Evolutionary conservation across 331 rosid genomes (phyloP).

Genomic region (Prunus yedoensis): DNA sequence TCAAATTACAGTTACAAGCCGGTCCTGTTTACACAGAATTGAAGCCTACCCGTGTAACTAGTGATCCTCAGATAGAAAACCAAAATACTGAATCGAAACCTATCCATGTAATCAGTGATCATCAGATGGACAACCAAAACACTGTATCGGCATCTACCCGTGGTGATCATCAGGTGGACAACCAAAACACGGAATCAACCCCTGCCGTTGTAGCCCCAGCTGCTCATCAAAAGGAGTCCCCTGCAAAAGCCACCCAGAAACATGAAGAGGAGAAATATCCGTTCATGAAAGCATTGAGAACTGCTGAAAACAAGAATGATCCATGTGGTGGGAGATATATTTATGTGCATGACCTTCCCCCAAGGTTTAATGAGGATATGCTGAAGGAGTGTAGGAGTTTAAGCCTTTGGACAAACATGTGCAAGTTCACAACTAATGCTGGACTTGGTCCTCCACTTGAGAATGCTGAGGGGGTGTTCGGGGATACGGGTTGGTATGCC

Average conservation of each 20-base stretch:
- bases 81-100: not conserved
- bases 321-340: conserved; percentile 96
- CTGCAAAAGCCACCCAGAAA: not conserved
- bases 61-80: not conserved
- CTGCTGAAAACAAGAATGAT: conserved; percentile 78
- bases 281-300: conserved; percentile 62
- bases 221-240: not conserved
- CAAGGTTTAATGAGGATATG: conserved; percentile 92
- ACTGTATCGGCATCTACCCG: conserved; percentile 17
- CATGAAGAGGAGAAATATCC: conserved; percentile 34
- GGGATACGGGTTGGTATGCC: conserved; percentile 75
- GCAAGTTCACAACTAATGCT: conserved; percentile 77
- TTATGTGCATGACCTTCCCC: conserved; percentile 77
- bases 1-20: conserved; percentile 24
- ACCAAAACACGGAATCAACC: not conserved
- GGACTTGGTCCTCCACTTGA: conserved; percentile 94
- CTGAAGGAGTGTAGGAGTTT: conserved; percentile 68
- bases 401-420: conserved; percentile 92
- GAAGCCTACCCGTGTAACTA: conserved; percentile 20
- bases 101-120: not conserved
- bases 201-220: not conserved
- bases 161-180: conserved; percentile 2
- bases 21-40: conserved; percentile 22
- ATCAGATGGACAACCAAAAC: not conserved
- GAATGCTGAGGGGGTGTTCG: conserved; percentile 84